Base-by-base conservation (phyloP, 2,329 filamentous ascomycete species). In the Raffaelea albimanens region DNA sequence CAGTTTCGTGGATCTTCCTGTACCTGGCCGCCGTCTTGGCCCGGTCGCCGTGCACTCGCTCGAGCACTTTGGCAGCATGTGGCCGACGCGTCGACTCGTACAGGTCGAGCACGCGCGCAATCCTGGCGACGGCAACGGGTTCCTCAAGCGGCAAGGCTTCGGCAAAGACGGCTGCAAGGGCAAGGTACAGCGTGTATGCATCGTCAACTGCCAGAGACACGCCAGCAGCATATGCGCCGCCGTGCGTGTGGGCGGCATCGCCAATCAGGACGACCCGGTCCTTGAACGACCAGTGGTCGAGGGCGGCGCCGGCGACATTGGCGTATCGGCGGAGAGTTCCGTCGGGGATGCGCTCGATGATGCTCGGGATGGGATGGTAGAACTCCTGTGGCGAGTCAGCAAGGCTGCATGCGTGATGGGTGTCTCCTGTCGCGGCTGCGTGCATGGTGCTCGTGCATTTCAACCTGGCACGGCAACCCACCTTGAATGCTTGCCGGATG, bases 41-140 rank as follows among this genome's bases (percentile, higher is more conserved):
- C 65, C 71, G 78, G 55, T 80, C 74, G 1, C 49, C 48, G 39
- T 14, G 42, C 5, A 44, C 42, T 19, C 22, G 5, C 11, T 18
- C 42, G n/a, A 47, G 22, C 13, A 47, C 40, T 25, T 39, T 43
- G 40, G 40, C 39, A 9, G 33, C 46, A 22, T 47, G 46, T 10
- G 46, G 46, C 20, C 31, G 25, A 7, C 46, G 25, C 14, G 46
- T 39, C 3, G 21, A 5, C 33, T 47, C 46, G 33, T 43, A 47
- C 25, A 47, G 40, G 11, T 36, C 31, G 29, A 47, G 23, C 4
- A 33, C 46, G 5, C 33, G 46, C 2, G 18, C 42, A 23, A 49
- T 49, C 20, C 31, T 21, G 13, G 9, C 14, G 10, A n/a, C 11
- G n/a, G 20, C 3, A 16, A 45, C 42, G 2, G 47, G 42, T 31